A percentile compares a stretch with the other conserved stretches of the same genome.
phyloP scores from a whole-genome alignment of 1,284 basidiomycete species.

The Ustilago nuda region DNA sequence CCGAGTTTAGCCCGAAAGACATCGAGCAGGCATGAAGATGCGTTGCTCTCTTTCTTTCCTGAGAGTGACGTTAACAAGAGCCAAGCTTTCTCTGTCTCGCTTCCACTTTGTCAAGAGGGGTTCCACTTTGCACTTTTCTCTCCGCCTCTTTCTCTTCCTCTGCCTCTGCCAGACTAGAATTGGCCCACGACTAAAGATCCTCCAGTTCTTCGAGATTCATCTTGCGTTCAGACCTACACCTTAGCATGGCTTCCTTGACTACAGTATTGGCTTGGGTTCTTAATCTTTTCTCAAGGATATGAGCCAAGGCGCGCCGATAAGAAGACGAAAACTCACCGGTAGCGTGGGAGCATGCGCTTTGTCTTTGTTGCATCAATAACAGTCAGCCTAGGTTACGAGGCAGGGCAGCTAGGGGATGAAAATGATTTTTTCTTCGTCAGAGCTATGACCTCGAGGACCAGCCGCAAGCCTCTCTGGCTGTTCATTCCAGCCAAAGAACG shows the following conservation, averaged over 20 bases:
- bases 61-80: background rate
- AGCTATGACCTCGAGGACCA: background rate
- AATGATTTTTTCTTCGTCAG: background rate
- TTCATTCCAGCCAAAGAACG: background rate
- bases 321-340: background rate
- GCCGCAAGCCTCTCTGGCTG: background rate
- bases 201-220: too few relatives aligned
- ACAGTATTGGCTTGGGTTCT: too few relatives aligned
- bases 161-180: too few relatives aligned
- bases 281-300: background rate
- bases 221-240: too few relatives aligned
- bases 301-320: background rate
- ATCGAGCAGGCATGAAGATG: background rate
- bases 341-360: background rate
- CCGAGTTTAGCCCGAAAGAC: slow-evolving; percentile 3
- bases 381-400: background rate
- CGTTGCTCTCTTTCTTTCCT: background rate
- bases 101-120: background rate
- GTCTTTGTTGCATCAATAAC: background rate
- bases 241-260: too few relatives aligned
- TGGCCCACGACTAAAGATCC: too few relatives aligned
- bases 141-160: too few relatives aligned
- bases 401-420: background rate
- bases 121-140: background rate
- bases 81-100: background rate